Base-by-base conservation (phyloP, 2,329 filamentous ascomycete species). In the Mariannaea elegans region DNA sequence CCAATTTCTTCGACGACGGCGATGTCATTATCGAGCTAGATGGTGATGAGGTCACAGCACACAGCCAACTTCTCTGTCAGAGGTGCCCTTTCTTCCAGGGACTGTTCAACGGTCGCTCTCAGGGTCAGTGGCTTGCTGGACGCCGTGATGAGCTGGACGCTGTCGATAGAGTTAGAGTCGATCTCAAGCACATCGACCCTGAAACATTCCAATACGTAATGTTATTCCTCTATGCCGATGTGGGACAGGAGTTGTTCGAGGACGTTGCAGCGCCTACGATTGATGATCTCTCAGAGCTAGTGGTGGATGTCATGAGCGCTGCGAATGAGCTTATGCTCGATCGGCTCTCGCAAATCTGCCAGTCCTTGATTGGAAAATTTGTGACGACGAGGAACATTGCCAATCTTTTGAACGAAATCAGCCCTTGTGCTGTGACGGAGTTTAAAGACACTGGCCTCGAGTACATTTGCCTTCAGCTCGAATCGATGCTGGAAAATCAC, bases 311-410 rank as follows among this genome's bases (percentile, higher is more conserved):
- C 42, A 90, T 98, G 84, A 88, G 88, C 56, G 90, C 92, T 51
- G 93, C 94, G 12, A 95, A 99, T 72, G 94, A 99, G 75, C 80
- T 99, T 57, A 97, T 99, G 94, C 84, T 99, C 45, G 93, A 97
- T 73, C 86, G 94, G 7, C 80, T 99, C 5, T 93, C 92, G 5
- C 92, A 97, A 73, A 88, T 96, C 24, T 98, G 95, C 74, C 95
- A 99, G 73, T 88, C 86, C 59, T 79, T 93, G 19, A 85, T 98
- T 59, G 94, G 93, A 32, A 87, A 86, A 48, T 96, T 95, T 76
- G 90, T 93, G n/a, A 93, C 87, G 47, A 90, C 88, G 5, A 89
- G 94, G 23, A 99, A 97, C 72, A 90, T 97, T 23, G 92, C 92
- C 59, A 88, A 90, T 51, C 81, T 98, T 14, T 82, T 99, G 10